Evolutionary conservation across 2,329 filamentous ascomycete genomes (phyloP).

Genomic region (Aspergillus niger): DNA sequence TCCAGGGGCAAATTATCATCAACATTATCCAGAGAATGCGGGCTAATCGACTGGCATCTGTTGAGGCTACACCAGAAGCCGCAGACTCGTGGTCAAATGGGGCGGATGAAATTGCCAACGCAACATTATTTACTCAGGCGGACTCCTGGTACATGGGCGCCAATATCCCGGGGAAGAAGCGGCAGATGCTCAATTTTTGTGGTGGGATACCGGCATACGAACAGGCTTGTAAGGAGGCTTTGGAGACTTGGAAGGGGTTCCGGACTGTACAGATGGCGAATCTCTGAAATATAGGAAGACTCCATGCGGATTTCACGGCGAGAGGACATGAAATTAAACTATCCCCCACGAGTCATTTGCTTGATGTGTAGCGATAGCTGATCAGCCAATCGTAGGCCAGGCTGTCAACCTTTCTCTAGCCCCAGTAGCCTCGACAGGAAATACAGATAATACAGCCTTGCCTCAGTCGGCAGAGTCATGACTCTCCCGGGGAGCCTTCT

Average conservation of each 20-base stretch:
- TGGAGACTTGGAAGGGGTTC: conserved; percentile 12
- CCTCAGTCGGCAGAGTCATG: too few relatives aligned
- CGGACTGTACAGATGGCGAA: neutral
- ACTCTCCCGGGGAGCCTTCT: too few relatives aligned
- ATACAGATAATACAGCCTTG: too few relatives aligned
- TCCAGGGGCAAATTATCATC: conserved; percentile 60
- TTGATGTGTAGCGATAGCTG: too few relatives aligned
- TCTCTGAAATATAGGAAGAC: neutral
- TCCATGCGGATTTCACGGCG: too few relatives aligned
- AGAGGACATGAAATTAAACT: too few relatives aligned
- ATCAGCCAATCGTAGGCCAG: too few relatives aligned
- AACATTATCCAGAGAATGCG: conserved; percentile 55
- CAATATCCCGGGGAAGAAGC: conserved; percentile 28
- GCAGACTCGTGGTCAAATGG: conserved; percentile 53
- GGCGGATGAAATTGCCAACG: conserved; percentile 49
- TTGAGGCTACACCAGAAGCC: conserved; percentile 53
- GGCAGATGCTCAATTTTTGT: conserved; percentile 14
- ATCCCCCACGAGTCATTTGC: too few relatives aligned
- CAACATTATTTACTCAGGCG: conserved; percentile 52
- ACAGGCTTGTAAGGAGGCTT: neutral
- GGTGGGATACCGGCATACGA: conserved; percentile 13
- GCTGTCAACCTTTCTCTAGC: too few relatives aligned
- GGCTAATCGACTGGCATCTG: conserved; percentile 50
- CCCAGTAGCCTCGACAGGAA: too few relatives aligned
- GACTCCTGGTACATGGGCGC: conserved; percentile 30